Conservation (phyloP, 805 yeast species). For the Soucietia sequanensis region DNA sequence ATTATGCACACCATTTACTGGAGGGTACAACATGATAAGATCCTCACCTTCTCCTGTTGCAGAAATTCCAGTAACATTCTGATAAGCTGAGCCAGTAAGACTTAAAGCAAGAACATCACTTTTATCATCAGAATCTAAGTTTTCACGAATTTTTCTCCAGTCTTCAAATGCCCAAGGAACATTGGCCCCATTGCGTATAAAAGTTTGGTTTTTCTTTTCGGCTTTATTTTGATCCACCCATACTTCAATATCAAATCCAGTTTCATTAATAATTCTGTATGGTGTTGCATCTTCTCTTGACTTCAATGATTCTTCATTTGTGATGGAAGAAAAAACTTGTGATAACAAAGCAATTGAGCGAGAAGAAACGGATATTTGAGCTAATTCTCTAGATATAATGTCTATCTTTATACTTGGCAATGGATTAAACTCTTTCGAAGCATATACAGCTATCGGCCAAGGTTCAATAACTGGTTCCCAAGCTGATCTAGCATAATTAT, state of each 20-base stretch:
- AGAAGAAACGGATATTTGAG: conserved; percentile 80
- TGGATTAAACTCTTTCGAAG: conserved; percentile 48
- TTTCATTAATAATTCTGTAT: conserved; percentile 74
- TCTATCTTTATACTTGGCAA: conserved; percentile 57
- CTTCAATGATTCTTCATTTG: conserved; percentile 52
- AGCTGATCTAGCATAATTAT: conserved; percentile 82
- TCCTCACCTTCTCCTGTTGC: conserved; percentile 85
- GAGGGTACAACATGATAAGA: conserved; percentile 64
- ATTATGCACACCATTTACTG: conserved; percentile 61
- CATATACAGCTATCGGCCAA: conserved; percentile 75
- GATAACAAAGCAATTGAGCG: conserved; percentile 76
- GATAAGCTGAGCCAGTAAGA: conserved; percentile 55
- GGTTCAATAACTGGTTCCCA: conserved; percentile 96
- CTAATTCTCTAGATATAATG: conserved; percentile 68
- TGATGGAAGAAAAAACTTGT: conserved; percentile 59
- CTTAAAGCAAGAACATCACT: conserved; percentile 64
- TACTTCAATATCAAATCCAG: conserved; percentile 77
- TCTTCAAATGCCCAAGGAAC: conserved; percentile 92
- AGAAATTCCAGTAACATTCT: conserved; percentile 53
- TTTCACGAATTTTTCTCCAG: conserved; percentile 85
- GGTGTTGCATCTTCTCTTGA: conserved; percentile 82
- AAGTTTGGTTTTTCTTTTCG: conserved; percentile 19
- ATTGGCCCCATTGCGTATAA: conserved; percentile 47
- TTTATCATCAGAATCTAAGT: conserved; percentile 62
- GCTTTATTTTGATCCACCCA: conserved; percentile 62